Evolutionary conservation across 106 monocot species (phyloP).

Genomic region (Dactylorhiza incarnata): DNA sequence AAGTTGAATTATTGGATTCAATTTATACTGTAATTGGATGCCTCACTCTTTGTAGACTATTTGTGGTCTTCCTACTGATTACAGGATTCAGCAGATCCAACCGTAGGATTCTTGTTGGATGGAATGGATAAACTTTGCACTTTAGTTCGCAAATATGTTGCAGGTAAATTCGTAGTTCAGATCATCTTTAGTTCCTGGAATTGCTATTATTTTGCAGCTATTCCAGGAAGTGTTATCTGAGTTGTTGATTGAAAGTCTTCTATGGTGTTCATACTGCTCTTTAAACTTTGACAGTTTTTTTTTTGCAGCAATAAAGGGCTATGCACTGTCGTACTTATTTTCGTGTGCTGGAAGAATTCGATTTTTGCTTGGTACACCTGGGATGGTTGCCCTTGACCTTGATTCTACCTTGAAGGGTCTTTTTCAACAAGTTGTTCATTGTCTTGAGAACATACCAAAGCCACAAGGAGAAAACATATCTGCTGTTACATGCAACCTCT

Average conservation of each 20-base stretch:
- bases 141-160: constrained; percentile 87
- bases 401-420: constrained; percentile 73
- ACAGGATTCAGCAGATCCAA: constrained; percentile 88
- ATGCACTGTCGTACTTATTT: constrained; percentile 83
- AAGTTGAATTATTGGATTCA: constrained; percentile 24
- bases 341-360: constrained; percentile 93
- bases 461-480: constrained; percentile 84
- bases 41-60: background rate
- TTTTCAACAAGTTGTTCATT: constrained; percentile 90
- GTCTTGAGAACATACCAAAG: constrained; percentile 88
- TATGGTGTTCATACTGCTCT: background rate
- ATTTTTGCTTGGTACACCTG: constrained; percentile 94
- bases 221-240: background rate
- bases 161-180: constrained; percentile 39
- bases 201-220: background rate
- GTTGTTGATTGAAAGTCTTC: background rate
- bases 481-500: constrained; percentile 63
- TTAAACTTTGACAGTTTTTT: background rate
- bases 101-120: constrained; percentile 89
- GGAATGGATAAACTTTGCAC: constrained; percentile 90
- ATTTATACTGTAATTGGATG: background rate
- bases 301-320: constrained; percentile 87
- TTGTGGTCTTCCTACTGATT: constrained; percentile 11
- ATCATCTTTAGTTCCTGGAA: background rate
- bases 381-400: constrained; percentile 96